Conservation (phyloP, 2,329 filamentous ascomycete species). For the Colletotrichum cuscutae region DNA sequence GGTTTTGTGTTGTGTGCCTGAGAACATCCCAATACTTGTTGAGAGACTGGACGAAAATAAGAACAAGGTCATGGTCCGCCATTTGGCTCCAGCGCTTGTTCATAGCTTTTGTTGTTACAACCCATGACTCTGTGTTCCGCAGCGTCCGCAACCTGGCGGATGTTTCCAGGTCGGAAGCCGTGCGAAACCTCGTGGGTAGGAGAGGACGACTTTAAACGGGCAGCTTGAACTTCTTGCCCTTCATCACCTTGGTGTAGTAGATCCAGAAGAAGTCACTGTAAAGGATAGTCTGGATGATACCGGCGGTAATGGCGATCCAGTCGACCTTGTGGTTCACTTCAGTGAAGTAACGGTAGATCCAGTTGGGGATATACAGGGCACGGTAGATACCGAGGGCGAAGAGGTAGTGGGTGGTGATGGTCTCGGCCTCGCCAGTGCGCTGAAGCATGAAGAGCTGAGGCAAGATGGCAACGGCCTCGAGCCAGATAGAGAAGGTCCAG, state of each 20-base stretch:
- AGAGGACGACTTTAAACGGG: constrained; percentile 69
- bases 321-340: constrained; percentile 80
- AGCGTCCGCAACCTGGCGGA: not conserved
- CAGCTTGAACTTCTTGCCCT: constrained; percentile 88
- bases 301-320: constrained; percentile 87
- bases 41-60: constrained; percentile 6
- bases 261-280: constrained; percentile 99
- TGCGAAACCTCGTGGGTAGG: not conserved
- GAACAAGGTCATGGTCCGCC: constrained; percentile 4
- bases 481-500: constrained; percentile 98
- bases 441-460: constrained; percentile 99
- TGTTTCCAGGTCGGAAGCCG: not conserved
- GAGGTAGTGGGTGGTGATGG: constrained; percentile 98
- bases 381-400: constrained; percentile 93
- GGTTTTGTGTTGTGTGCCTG: not conserved
- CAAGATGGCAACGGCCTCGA: constrained; percentile 95
- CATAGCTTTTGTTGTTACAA: not conserved
- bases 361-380: constrained; percentile 97
- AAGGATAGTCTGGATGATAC: constrained; percentile 90
- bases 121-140: constrained; percentile 3
- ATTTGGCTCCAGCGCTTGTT: not conserved
- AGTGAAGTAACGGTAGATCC: constrained; percentile 89
- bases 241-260: constrained; percentile 96
- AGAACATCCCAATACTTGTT: not conserved
- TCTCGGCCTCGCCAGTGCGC: constrained; percentile 96